Evolutionary conservation across 1,284 basidiomycete species (phyloP), one percentile per base, ranked within the genome.

Genomic region (Microbotryum lychnidis-dioicae): DNA sequence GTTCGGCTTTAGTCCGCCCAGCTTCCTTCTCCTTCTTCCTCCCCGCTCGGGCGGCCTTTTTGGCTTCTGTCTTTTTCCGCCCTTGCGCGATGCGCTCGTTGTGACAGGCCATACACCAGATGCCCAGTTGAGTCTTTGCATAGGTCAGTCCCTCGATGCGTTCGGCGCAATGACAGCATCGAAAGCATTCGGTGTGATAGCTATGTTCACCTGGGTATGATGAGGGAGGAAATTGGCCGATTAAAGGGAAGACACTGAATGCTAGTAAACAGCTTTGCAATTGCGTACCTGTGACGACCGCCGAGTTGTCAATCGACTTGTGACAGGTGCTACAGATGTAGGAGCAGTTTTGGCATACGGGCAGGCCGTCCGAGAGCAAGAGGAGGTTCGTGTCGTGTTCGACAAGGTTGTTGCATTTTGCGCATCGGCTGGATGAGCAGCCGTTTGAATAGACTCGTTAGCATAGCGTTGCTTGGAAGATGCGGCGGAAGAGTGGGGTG

Each of bases 111-210:
- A 73, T 73, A 63, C 94, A 98, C 76, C 98, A 98, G 67, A 98
- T 97, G 54, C 96, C 94, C 72, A 97, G 91, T 66, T 86, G 90
- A 1, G 96, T 98, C 80, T 97, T 98, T 59, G 94, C 96, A 72
- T 97, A 98, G 60, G 97, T 91, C 57, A 98, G 84, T 75, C 98
- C 94, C 76, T 97, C 93, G 71, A 98, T 98, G 62, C 90, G 83
- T 73, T 87, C 87, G 74, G 86, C 85, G 79, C 94, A 98, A 46
- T 92, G 87, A 70, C 91, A 87, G 78, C 94, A 98, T 70, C 92
- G 93, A 81, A 98, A 98, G 79, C 94, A 98, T 70, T 93, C 88
- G 3, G 94, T 93, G 75, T 98, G 94, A 73, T 97, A 98, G 1
- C 91, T 92, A 75, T 97, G 94, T 76, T 98, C 92, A 60, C 94